phyloP scores from a whole-genome alignment of 768 basidiomycete species.

The Cytidiella melzeri region DNA sequence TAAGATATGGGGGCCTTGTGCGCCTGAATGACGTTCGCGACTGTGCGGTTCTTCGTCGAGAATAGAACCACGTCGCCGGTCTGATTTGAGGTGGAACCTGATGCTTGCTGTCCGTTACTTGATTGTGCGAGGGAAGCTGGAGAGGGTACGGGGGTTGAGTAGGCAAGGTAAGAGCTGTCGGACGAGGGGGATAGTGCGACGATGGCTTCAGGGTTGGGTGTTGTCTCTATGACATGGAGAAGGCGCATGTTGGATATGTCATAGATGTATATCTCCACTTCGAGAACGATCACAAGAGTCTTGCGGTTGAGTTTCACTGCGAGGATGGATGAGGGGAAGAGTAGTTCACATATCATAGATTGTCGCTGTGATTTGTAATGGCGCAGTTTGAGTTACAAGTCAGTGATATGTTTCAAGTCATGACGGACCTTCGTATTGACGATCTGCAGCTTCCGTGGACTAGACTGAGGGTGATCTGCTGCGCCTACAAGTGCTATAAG shows the following conservation, averaged over 20 bases:
- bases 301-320: constrained; percentile 98
- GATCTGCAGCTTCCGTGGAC: constrained; percentile 92
- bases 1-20: constrained; percentile 92
- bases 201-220: constrained; percentile 92
- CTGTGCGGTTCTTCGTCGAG: constrained; percentile 85
- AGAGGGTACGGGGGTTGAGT: constrained; percentile 90
- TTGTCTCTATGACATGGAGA: constrained; percentile 94
- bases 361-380: constrained; percentile 55
- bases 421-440: constrained; percentile 90
- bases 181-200: constrained; percentile 92
- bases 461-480: constrained; percentile 85
- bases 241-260: constrained; percentile 99
- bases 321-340: constrained; percentile 94
- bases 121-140: constrained; percentile 51
- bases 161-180: constrained; percentile 91
- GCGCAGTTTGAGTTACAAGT: background rate
- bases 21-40: constrained; percentile 94
- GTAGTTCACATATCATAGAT: constrained; percentile 97
- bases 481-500: constrained; percentile 96
- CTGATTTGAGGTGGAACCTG: constrained; percentile 28
- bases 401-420: background rate
- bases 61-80: constrained; percentile 91
- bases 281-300: constrained; percentile 91
- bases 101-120: constrained; percentile 30
- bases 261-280: constrained; percentile 98